These are phyloP conservation scores for Cubamyces lactineus DNA, from an alignment of 768 basidiomycete species.

Conservation along the genomic window DNA sequence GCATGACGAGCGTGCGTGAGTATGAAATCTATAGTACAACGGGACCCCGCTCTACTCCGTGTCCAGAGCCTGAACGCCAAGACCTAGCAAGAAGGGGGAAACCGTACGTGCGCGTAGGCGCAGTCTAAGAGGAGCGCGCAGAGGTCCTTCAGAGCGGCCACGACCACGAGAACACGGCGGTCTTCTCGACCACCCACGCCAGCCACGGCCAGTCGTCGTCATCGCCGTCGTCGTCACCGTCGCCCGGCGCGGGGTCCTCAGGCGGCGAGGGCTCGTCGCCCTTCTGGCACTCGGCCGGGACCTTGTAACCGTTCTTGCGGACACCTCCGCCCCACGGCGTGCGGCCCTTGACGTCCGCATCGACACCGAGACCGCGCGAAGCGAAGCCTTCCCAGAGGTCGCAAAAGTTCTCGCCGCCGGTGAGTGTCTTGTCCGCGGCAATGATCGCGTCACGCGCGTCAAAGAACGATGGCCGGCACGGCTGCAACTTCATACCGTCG, in stretches of 20 bases:
- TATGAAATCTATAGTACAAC: too few species aligned
- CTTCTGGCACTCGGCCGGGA: constrained; percentile 45
- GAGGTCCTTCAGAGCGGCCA: constrained; percentile 12
- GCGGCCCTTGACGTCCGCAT: constrained; percentile 71
- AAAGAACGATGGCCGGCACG: constrained; percentile 89
- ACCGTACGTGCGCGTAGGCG: background rate
- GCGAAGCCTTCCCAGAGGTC: constrained; percentile 86
- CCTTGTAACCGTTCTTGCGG: constrained; percentile 56
- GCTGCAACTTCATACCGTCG: constrained; percentile 93
- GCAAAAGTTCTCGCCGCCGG: constrained; percentile 93
- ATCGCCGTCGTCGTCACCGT: constrained; percentile 37
- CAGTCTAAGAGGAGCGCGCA: background rate
- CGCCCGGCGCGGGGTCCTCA: constrained; percentile 39
- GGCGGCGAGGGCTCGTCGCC: constrained; percentile 25
- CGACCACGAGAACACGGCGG: constrained; percentile 15
- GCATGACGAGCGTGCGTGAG: too few species aligned
- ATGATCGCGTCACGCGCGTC: constrained; percentile 90
- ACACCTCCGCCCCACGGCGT: constrained; percentile 96
- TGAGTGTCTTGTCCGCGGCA: constrained; percentile 86
- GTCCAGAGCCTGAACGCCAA: background rate
- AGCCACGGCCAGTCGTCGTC: constrained; percentile 31
- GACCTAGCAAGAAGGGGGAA: background rate
- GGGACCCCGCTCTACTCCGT: too few species aligned
- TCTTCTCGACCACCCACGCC: constrained; percentile 20
- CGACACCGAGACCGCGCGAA: constrained; percentile 75